Evolutionary conservation across 371 early-diverging fungal species (phyloP).

Genomic region (Actinomortierella wolfii): DNA sequence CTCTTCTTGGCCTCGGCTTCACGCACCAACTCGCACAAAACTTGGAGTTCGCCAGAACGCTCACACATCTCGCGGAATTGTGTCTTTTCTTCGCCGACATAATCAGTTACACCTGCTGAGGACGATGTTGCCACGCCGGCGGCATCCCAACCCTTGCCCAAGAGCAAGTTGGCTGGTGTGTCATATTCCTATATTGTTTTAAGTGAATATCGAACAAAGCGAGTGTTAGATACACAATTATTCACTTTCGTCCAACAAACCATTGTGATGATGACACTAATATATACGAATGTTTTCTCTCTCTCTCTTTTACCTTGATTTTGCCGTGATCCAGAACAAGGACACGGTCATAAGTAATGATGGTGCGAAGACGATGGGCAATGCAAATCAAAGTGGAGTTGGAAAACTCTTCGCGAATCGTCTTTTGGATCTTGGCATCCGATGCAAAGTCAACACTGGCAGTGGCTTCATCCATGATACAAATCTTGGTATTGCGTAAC

Average conservation of each 20-base stretch:
- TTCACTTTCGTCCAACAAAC: too few species aligned
- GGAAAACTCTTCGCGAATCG: constrained; percentile 70
- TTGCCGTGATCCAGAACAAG: constrained; percentile 67
- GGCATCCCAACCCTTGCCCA: constrained; percentile 9
- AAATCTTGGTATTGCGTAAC: constrained; percentile 60
- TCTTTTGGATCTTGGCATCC: constrained; percentile 65
- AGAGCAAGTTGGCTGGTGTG: constrained; percentile 46
- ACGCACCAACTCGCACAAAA: constrained; percentile 55
- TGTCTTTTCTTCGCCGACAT: constrained; percentile 43
- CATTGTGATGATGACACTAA: too few species aligned
- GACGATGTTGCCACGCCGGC: constrained; percentile 63
- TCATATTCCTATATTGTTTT: constrained; percentile 82
- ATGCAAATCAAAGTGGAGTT: constrained; percentile 67
- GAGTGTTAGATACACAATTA: too few species aligned
- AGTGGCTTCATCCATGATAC: constrained; percentile 87
- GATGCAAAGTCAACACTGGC: constrained; percentile 76
- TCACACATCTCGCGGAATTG: constrained; percentile 68
- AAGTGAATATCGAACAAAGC: too few species aligned
- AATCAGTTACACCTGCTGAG: constrained; percentile 52
- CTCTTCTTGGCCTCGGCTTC: constrained; percentile 7
- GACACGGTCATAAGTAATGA: constrained; percentile 83
- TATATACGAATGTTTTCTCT: too few species aligned
- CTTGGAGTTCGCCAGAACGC: constrained; percentile 70
- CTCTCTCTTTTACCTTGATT: too few species aligned
- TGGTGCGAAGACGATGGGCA: constrained; percentile 75